These are phyloP conservation scores for Lachancea thermotolerans DNA, from an alignment of 805 yeast species.

Conservation along the genomic window DNA sequence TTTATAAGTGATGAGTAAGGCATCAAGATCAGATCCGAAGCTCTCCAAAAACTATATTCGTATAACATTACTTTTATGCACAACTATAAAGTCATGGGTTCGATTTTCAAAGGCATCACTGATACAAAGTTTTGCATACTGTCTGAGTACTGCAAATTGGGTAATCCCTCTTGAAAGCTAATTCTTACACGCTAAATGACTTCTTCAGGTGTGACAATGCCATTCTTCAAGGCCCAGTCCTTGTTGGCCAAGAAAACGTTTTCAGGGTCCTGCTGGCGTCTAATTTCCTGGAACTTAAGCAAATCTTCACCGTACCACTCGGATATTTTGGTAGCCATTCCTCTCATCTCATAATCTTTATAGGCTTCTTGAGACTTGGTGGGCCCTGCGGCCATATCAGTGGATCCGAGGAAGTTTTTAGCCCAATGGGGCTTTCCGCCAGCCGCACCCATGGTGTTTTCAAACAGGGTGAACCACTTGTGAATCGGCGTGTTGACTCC, in stretches of 20 bases:
- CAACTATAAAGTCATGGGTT: no score
- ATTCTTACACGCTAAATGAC: not conserved
- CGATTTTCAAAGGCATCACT: no score
- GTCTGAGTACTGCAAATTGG: no score
- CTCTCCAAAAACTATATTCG: not conserved
- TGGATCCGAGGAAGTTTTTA: conserved; percentile 74
- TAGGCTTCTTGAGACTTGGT: conserved; percentile 34
- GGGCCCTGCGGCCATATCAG: conserved; percentile 29
- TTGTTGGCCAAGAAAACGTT: conserved; percentile 73
- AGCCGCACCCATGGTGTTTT: conserved; percentile 63
- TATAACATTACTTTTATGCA: no score
- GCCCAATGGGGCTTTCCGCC: conserved; percentile 99
- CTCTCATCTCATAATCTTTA: conserved; percentile 68
- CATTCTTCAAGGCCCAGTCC: conserved; percentile 79
- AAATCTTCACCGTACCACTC: conserved; percentile 80
- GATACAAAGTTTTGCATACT: no score
- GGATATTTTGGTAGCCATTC: conserved; percentile 59
- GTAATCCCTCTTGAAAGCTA: not conserved
- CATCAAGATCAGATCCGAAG: not conserved
- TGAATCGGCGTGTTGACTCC: conserved; percentile 62
- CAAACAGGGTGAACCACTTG: conserved; percentile 81
- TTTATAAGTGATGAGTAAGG: not conserved
- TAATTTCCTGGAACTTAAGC: conserved; percentile 49
- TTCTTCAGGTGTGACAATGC: conserved; percentile 40
- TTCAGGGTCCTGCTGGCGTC: conserved; percentile 69